These are phyloP conservation scores for Herpetospermum pedunculosum DNA, from an alignment of 306 rosid genomes.

Conservation along the genomic window DNA sequence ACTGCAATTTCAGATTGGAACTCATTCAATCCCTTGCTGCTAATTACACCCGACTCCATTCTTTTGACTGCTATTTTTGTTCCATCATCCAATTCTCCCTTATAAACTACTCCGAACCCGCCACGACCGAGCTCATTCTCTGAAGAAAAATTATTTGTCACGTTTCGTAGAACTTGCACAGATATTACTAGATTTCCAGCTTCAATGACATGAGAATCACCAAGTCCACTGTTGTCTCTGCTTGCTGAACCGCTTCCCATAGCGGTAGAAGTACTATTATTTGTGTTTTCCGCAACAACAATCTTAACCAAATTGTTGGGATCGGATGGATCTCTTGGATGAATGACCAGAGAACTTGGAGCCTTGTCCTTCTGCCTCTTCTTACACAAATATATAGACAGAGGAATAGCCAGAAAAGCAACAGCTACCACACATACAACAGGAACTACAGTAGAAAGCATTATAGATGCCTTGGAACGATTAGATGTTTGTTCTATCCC, in stretches of 20 bases:
- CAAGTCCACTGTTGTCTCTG: slow-evolving; percentile 45
- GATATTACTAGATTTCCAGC: slow-evolving; percentile 86
- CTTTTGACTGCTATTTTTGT: slow-evolving; percentile 88
- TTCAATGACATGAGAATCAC: slow-evolving; percentile 77
- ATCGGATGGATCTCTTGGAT: slow-evolving; percentile 89
- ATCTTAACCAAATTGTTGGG: slow-evolving; percentile 51
- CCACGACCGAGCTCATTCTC: slow-evolving; percentile 98
- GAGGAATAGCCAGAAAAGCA: slow-evolving; percentile 62
- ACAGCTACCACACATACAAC: slow-evolving; percentile 60
- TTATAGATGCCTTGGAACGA: slow-evolving; percentile 18
- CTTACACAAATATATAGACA: slow-evolving; percentile 49
- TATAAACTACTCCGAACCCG: slow-evolving; percentile 91
- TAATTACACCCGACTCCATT: slow-evolving; percentile 78
- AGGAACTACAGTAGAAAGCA: slow-evolving; percentile 36
- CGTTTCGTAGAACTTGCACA: slow-evolving; percentile 77
- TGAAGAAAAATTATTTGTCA: slow-evolving; percentile 74
- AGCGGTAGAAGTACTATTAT: slow-evolving; percentile 40
- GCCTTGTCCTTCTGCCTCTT: slow-evolving; percentile 34
- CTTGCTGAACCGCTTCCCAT: slow-evolving; percentile 61
- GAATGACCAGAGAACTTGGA: slow-evolving; percentile 65
- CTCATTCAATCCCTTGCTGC: slow-evolving; percentile 81
- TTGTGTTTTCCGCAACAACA: slow-evolving; percentile 42
- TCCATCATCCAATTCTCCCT: slow-evolving; percentile 94
- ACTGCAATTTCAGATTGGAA: slow-evolving; percentile 94
- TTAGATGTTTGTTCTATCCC: neutral